Evolutionary conservation across 805 yeast species (phyloP).

Genomic region (Hanseniaspora occidentalis): DNA sequence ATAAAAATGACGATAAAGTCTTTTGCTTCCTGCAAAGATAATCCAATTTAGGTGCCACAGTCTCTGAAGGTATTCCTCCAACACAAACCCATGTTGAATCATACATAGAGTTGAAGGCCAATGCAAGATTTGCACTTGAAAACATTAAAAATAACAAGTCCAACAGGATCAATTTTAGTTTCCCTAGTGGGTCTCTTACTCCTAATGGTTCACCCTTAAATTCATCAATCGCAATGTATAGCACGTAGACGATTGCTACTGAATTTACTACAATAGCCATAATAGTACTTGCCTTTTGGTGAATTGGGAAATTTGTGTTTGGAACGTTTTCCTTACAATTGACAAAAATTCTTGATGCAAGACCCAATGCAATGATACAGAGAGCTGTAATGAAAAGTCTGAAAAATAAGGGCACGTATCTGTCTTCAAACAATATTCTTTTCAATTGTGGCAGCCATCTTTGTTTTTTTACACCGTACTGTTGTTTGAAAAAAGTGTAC

Average conservation of each 20-base stretch:
- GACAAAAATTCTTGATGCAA: slow-evolving; percentile 50
- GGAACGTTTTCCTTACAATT: slow-evolving; percentile 19
- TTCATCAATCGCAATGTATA: slow-evolving; percentile 82
- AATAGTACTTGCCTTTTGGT: slow-evolving; percentile 79
- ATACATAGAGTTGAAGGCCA: slow-evolving; percentile 71
- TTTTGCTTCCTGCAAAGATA: slow-evolving; percentile 68
- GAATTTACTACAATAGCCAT: slow-evolving; percentile 85
- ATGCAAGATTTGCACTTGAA: slow-evolving; percentile 74
- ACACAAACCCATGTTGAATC: slow-evolving; percentile 76
- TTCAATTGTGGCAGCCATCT: slow-evolving; percentile 52
- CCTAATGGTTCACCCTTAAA: slow-evolving; percentile 89
- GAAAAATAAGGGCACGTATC: slow-evolving; percentile 69
- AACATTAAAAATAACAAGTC: slow-evolving; percentile 83
- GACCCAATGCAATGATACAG: slow-evolving; percentile 54
- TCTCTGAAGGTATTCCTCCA: slow-evolving; percentile 11
- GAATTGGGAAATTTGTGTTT: slow-evolving; percentile 22
- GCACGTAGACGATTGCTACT: slow-evolving; percentile 61
- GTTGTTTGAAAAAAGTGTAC: slow-evolving; percentile 25
- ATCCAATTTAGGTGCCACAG: slow-evolving; percentile 25
- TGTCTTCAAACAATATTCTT: slow-evolving; percentile 55
- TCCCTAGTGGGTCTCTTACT: slow-evolving; percentile 70
- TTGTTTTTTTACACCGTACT: slow-evolving; percentile 36
- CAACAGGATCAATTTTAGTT: slow-evolving; percentile 66
- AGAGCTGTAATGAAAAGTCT: slow-evolving; percentile 48
- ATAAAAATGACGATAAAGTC: slow-evolving; percentile 66